Evolutionary conservation across 1,284 basidiomycete genomes (phyloP).

Genomic region (Caloboletus inedulis): DNA sequence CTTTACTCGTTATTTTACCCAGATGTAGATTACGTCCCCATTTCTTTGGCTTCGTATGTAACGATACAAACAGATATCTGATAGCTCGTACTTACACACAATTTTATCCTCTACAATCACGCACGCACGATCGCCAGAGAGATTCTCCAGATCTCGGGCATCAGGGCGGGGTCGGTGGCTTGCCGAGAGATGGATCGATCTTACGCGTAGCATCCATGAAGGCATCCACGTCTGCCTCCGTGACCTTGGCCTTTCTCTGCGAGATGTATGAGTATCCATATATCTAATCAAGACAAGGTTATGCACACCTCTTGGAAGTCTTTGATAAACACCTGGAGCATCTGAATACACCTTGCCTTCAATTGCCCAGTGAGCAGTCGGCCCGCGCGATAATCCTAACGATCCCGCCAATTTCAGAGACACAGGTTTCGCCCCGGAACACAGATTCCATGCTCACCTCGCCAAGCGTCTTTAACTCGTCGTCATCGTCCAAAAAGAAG

Average conservation of each 20-base stretch:
- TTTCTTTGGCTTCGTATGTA: background rate
- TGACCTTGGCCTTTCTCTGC: conserved; percentile 78
- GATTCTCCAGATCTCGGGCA: background rate
- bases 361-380: conserved; percentile 88
- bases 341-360: conserved; percentile 85
- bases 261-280: conserved; percentile 3
- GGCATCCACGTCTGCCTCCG: conserved; percentile 70
- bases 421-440: background rate
- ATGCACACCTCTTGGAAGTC: conserved; percentile 83
- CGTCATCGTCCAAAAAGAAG: conserved; percentile 98
- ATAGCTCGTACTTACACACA: background rate
- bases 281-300: background rate
- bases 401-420: background rate
- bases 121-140: background rate
- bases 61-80: conserved; percentile 1
- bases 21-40: conserved; percentile 2
- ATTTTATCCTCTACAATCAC: background rate
- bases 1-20: conserved; percentile 5
- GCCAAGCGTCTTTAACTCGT: conserved; percentile 74
- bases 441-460: conserved; percentile 48
- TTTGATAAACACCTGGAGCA: conserved; percentile 82
- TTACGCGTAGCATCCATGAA: conserved; percentile 87
- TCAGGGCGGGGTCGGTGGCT: conserved; percentile 11
- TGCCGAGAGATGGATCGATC: conserved; percentile 60
- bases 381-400: conserved; percentile 88